Conservation (phyloP, 2,329 filamentous ascomycete species). For the Calonectria hongkongensis region DNA sequence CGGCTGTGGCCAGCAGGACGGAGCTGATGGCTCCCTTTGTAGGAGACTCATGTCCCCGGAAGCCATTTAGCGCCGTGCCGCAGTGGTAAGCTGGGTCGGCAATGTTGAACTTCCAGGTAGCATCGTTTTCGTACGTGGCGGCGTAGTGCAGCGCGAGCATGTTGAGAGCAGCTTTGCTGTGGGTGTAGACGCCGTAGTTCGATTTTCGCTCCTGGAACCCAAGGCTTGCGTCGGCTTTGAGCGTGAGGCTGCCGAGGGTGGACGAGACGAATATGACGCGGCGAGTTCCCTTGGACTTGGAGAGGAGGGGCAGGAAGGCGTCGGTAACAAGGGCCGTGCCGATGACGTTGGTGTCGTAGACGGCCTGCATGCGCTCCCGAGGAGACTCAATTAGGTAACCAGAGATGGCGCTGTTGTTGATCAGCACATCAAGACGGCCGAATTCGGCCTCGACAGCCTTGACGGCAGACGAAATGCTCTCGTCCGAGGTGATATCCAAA, state of each 20-base stretch:
- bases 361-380: constrained; percentile 41
- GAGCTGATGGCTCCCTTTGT: constrained; percentile 39
- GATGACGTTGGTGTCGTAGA: constrained; percentile 45
- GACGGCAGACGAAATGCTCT: constrained; percentile 39
- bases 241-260: constrained; percentile 39
- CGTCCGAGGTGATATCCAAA: constrained; percentile 44
- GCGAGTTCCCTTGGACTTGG: constrained; percentile 35
- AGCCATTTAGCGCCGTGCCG: constrained; percentile 37
- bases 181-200: constrained; percentile 39
- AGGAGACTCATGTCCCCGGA: constrained; percentile 29
- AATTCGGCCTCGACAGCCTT: constrained; percentile 28
- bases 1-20: constrained; percentile 25
- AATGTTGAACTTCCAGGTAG: constrained; percentile 41
- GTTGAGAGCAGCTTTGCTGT: constrained; percentile 47
- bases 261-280: constrained; percentile 47
- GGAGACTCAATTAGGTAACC: constrained; percentile 29
- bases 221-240: constrained; percentile 37
- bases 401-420: constrained; percentile 47
- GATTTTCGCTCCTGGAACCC: background rate
- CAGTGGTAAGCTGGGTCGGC: constrained; percentile 39
- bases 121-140: constrained; percentile 34
- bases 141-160: constrained; percentile 47
- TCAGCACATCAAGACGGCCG: constrained; percentile 43
- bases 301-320: constrained; percentile 39
- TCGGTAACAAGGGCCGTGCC: constrained; percentile 46